phyloP scores from a whole-genome alignment of 2,329 filamentous ascomycete genomes.

The Colletotrichum horii region DNA sequence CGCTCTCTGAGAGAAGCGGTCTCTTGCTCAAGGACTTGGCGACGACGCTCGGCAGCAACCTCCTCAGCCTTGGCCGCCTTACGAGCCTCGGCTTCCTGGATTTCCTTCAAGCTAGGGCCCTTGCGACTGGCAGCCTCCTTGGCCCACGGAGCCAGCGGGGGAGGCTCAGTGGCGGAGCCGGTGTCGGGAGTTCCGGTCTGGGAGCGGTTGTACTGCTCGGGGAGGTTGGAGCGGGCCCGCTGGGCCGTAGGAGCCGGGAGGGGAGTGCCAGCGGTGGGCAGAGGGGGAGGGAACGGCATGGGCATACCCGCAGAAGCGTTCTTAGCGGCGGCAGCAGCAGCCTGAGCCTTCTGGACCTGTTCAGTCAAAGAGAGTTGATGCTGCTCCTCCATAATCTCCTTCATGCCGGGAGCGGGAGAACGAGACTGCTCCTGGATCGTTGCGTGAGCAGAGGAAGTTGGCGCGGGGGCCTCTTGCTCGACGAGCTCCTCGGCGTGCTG shows the following conservation, averaged over 20 bases:
- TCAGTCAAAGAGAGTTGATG: conserved; percentile 73
- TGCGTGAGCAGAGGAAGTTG: conserved; percentile 14
- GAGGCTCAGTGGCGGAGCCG: conserved; percentile 49
- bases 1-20: conserved; percentile 62
- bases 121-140: conserved; percentile 81
- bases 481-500: conserved; percentile 20
- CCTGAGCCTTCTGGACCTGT: conserved; percentile 79
- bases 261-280: conserved; percentile 77
- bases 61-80: conserved; percentile 92
- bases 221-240: conserved; percentile 81
- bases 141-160: conserved; percentile 92
- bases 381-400: conserved; percentile 24
- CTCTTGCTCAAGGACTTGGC: conserved; percentile 82
- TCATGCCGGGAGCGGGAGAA: conserved; percentile 15
- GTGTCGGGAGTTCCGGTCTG: conserved; percentile 78
- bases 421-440: conserved; percentile 18
- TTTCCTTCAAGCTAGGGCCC: conserved; percentile 92
- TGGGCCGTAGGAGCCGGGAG: conserved; percentile 89
- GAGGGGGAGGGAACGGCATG: conserved; percentile 75
- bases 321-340: conserved; percentile 48
- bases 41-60: conserved; percentile 76
- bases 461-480: not conserved
- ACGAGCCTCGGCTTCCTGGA: conserved; percentile 92
- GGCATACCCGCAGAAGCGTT: conserved; percentile 69
- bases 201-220: conserved; percentile 74